Evolutionary conservation across 2,329 filamentous ascomycete genomes (phyloP).

Genomic region (Hypomyces rosellus): DNA sequence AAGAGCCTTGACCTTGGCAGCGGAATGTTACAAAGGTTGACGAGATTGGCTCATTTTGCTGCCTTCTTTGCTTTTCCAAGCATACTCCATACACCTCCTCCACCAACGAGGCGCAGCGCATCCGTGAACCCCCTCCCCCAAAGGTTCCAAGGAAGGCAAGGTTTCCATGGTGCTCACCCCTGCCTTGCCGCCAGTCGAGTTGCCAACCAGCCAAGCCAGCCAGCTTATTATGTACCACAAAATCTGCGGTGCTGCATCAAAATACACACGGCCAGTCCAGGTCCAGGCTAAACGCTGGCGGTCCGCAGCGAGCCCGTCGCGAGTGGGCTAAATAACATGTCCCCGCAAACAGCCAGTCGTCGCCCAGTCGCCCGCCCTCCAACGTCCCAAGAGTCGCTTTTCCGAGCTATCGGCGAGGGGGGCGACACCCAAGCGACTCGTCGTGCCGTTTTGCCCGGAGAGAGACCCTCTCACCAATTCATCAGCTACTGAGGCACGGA

Average conservation of each 20-base stretch:
- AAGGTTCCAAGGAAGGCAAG: too few relatives aligned
- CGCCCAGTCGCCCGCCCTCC: too few relatives aligned
- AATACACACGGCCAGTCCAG: too few relatives aligned
- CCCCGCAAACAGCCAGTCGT: background rate
- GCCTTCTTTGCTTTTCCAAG: background rate
- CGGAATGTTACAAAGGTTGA: background rate
- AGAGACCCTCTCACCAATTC: background rate
- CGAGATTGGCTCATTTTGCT: slow-evolving; percentile 1
- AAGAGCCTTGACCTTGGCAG: background rate
- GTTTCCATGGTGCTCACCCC: too few relatives aligned
- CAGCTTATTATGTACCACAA: too few relatives aligned
- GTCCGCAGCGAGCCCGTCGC: too few relatives aligned
- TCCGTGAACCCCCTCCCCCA: background rate
- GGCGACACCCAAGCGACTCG: background rate
- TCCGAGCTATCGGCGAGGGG: slow-evolving; percentile 11
- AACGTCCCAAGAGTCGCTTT: background rate
- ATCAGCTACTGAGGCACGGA: background rate
- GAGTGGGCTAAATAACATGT: background rate
- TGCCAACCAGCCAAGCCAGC: too few relatives aligned
- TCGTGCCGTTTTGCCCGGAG: background rate
- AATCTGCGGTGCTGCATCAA: too few relatives aligned
- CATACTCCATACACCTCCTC: slow-evolving; percentile 1
- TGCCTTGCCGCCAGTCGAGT: too few relatives aligned
- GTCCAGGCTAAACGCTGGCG: too few relatives aligned
- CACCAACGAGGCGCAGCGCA: slow-evolving; percentile 11